A percentile compares a stretch with the other conserved stretches of the same genome.
phyloP scores from a whole-genome alignment of 352 stramenopile species.

The Globisporangium heterothallicum region DNA sequence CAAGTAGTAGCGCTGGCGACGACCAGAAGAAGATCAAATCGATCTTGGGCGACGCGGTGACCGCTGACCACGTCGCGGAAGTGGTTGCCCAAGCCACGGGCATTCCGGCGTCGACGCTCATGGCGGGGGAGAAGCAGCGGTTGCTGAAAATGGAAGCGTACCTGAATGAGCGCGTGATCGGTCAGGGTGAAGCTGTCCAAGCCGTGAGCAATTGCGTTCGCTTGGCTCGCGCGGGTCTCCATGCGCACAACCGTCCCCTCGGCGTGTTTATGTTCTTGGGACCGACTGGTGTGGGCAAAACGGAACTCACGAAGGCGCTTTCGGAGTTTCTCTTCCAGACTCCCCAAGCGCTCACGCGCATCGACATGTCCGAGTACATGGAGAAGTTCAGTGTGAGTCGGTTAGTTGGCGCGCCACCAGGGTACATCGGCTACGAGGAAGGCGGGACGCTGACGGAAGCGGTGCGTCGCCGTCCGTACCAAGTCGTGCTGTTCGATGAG shows the following conservation, averaged over 20 bases:
- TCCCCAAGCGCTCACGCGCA: slow-evolving; percentile 91
- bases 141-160: slow-evolving; percentile 93
- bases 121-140: slow-evolving; percentile 93
- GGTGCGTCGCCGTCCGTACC: slow-evolving; percentile 91
- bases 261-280: slow-evolving; percentile 95
- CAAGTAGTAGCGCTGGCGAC: background rate
- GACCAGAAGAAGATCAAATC: slow-evolving; percentile 22
- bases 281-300: slow-evolving; percentile 93
- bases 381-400: slow-evolving; percentile 93
- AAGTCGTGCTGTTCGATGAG: slow-evolving; percentile 96
- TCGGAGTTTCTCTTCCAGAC: slow-evolving; percentile 95
- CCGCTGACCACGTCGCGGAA: slow-evolving; percentile 90
- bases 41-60: slow-evolving; percentile 88
- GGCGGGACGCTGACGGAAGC: slow-evolving; percentile 95
- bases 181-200: slow-evolving; percentile 88
- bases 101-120: slow-evolving; percentile 92
- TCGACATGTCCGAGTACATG: slow-evolving; percentile 98
- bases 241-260: slow-evolving; percentile 93
- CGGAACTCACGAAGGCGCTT: slow-evolving; percentile 95
- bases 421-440: slow-evolving; percentile 94
- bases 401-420: slow-evolving; percentile 89
- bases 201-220: slow-evolving; percentile 90
- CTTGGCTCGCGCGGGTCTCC: slow-evolving; percentile 91
- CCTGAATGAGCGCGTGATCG: slow-evolving; percentile 89
- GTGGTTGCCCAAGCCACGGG: slow-evolving; percentile 89